phyloP scores from a whole-genome alignment of 2,329 filamentous ascomycete species.

The Aspergillus sp. region DNA sequence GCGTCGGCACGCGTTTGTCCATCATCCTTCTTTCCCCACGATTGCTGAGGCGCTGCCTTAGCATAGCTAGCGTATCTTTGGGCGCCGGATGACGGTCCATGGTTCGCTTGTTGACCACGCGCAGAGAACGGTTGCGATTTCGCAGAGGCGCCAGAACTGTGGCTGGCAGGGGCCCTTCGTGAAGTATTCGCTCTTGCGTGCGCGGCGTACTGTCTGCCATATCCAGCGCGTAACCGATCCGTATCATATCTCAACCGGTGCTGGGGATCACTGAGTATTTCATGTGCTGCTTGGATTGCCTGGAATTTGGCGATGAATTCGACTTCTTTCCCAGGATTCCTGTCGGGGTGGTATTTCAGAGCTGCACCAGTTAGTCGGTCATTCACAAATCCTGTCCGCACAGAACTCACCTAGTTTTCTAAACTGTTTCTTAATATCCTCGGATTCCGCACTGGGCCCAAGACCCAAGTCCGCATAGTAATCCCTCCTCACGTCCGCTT shows the following conservation, averaged over 20 bases:
- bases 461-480: constrained; percentile 83
- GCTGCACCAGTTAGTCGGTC: constrained; percentile 44
- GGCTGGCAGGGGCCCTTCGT: constrained; percentile 22
- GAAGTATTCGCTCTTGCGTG: constrained; percentile 22
- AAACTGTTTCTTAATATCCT: constrained; percentile 81
- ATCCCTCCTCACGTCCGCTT: constrained; percentile 62
- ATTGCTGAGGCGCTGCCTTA: constrained; percentile 32
- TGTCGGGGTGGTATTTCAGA: constrained; percentile 79
- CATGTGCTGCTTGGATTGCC: constrained; percentile 77
- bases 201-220: constrained; percentile 26
- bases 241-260: constrained; percentile 56
- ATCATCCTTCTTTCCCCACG: constrained; percentile 34
- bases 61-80: constrained; percentile 37
- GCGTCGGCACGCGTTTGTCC: constrained; percentile 38
- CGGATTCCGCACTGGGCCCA: constrained; percentile 57
- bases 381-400: too few species aligned
- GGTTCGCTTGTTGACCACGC: constrained; percentile 17
- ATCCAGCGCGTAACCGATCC: constrained; percentile 49
- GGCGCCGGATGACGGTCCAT: constrained; percentile 30
- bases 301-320: constrained; percentile 80
- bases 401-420: constrained; percentile 62
- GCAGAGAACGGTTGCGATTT: constrained; percentile 14
- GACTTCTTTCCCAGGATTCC: constrained; percentile 73
- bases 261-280: constrained; percentile 60
- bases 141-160: constrained; percentile 17